Evolutionary conservation across 768 basidiomycete species (phyloP).

Genomic region (Boletus huronensis): DNA sequence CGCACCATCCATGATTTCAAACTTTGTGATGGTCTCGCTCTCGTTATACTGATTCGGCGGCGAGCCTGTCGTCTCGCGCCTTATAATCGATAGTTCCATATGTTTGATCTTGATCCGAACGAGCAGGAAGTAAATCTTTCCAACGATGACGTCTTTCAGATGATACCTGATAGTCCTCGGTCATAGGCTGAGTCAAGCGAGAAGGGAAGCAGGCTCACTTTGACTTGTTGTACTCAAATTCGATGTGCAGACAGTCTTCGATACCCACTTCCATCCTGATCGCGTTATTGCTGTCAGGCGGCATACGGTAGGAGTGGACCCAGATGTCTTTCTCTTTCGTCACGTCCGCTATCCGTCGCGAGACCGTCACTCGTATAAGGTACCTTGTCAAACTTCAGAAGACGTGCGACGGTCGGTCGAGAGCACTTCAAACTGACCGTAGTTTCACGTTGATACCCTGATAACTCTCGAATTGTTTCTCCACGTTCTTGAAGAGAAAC

Average conservation of each 20-base stretch:
- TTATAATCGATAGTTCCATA: constrained; percentile 98
- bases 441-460: constrained; percentile 98
- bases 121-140: constrained; percentile 98
- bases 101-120: constrained; percentile 99
- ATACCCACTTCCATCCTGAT: constrained; percentile 99
- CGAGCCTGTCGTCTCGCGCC: constrained; percentile 93
- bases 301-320: constrained; percentile 99
- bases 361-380: constrained; percentile 86
- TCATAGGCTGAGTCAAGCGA: background rate
- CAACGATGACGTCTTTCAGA: constrained; percentile 97
- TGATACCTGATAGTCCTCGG: constrained; percentile 68
- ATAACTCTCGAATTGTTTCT: constrained; percentile 98
- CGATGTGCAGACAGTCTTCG: constrained; percentile 97
- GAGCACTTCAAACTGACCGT: constrained; percentile 50
- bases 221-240: constrained; percentile 99
- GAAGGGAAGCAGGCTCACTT: constrained; percentile 56
- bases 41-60: constrained; percentile 99
- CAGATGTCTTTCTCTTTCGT: constrained; percentile 91
- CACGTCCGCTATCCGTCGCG: constrained; percentile 90
- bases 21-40: constrained; percentile 98
- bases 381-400: constrained; percentile 53
- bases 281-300: constrained; percentile 94
- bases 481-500: constrained; percentile 97
- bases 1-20: constrained; percentile 98
- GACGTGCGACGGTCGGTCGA: background rate